Conservation (phyloP, 169 alveolate species). For the Theileria orientalis region DNA sequence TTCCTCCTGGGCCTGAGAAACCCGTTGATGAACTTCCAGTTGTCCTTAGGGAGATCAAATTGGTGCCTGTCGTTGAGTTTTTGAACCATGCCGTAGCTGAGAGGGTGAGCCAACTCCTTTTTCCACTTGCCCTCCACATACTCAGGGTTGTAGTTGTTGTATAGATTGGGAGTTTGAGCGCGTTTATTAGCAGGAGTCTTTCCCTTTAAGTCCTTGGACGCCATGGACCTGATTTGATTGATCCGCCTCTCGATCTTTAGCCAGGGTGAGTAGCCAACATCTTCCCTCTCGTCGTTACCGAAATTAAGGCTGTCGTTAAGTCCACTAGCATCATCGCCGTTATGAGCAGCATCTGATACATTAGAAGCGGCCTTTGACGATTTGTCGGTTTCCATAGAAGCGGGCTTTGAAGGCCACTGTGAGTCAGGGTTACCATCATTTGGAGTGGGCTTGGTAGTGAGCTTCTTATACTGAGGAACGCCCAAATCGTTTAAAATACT, state of each 20-base stretch:
- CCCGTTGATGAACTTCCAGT: conserved; percentile 57
- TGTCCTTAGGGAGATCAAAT: conserved; percentile 2
- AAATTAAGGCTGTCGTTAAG: too few species aligned
- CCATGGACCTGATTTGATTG: conserved; percentile 58
- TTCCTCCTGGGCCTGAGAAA: conserved; percentile 60
- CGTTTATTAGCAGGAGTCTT: too few species aligned
- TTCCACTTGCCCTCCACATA: conserved; percentile 36
- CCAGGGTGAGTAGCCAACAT: conserved; percentile 61
- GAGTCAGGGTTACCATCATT: too few species aligned
- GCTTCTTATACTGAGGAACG: neutral
- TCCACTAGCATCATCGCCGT: too few species aligned
- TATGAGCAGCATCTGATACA: too few species aligned
- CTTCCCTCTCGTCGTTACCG: conserved; percentile 1
- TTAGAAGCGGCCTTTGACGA: too few species aligned
- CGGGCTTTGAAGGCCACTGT: too few species aligned
- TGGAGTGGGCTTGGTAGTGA: neutral
- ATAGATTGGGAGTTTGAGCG: too few species aligned
- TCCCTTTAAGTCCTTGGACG: neutral
- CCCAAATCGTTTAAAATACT: neutral
- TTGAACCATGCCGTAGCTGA: conserved; percentile 37
- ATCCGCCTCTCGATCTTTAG: conserved; percentile 47
- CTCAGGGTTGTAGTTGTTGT: conserved; percentile 46
- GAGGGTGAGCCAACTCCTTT: conserved; percentile 25
- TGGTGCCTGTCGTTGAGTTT: neutral
- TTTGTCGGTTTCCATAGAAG: too few species aligned